phyloP scores from a whole-genome alignment of 345 rosid genomes.

The Populus euphratica region DNA sequence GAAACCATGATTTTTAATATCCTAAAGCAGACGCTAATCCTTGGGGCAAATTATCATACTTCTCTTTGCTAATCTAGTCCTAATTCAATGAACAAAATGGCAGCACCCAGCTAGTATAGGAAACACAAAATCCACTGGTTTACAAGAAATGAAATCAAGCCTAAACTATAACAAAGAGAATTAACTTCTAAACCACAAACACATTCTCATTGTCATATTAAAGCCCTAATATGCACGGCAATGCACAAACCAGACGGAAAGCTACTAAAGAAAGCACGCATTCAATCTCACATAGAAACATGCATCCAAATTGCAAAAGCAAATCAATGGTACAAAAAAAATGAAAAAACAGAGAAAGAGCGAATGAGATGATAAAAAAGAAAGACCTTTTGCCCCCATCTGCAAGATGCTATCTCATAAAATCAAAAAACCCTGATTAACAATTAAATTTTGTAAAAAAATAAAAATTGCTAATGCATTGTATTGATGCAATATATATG shows the following conservation, averaged over 20 bases:
- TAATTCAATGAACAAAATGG: background rate
- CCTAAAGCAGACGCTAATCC: background rate
- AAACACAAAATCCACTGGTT: background rate
- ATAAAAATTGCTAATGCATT: too few species aligned
- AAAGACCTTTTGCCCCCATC: background rate
- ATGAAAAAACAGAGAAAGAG: background rate
- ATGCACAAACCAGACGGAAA: background rate
- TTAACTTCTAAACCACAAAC: background rate
- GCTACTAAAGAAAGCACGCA: background rate
- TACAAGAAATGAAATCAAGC: background rate
- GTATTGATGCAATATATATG: too few species aligned
- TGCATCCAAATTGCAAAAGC: background rate
- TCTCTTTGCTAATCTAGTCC: background rate
- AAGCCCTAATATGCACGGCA: background rate
- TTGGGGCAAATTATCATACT: background rate
- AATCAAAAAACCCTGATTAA: background rate
- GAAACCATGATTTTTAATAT: background rate
- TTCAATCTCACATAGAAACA: background rate
- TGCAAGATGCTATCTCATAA: background rate
- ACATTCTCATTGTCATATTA: background rate
- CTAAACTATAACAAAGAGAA: background rate
- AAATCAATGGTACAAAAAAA: background rate
- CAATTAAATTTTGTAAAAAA: too few species aligned
- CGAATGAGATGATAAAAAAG: background rate
- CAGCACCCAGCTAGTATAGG: background rate